Evolutionary conservation across 1,284 basidiomycete species (phyloP), one percentile per base, ranked within the genome.

Genomic region (Tilletia caries): DNA sequence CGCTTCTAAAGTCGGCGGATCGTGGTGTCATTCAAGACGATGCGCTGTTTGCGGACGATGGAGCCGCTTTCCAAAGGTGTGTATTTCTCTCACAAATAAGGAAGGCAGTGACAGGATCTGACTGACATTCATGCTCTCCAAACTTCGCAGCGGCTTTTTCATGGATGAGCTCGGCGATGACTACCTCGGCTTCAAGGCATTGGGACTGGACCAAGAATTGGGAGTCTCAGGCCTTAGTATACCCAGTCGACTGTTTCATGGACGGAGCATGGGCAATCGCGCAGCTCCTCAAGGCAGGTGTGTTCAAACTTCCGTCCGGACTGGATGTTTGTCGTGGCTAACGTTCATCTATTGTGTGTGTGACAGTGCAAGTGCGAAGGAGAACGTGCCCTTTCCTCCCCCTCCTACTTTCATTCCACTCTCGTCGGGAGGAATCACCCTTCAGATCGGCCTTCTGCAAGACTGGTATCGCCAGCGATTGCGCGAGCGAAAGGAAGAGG

Each of bases 131-230:
- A 23, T 29, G 13, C 3, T 67, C 50, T 65, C 43, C 68, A 69
- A 3, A 76, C 37, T 41, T 41, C 37, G 15, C 91, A 90, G 77
- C 93, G 94, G 67, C 90, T 91, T 74, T 6, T 95, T 95, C 83
- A 91, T 92, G 0, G 91, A 92, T 67, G 87, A 89, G 27, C 87
- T 95, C 20, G 94, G 93, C 44, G 94, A 96, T 77, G 95, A 98
- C 84, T 96, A 94, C 84, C 88, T 98, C 41, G 95, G 94, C 23
- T 86, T 97, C 34, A 88, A 89, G 67, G 93, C 92, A 80, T 85
- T 95, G 52, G 95, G 95, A 25, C 92, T 98, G 69, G 93, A 93
- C 65, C 87, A 88, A 58, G 95, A 97, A 82, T 87, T 92, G 68
- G 92, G 92, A n/a, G 84, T 95, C 73, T 87, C 89, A 1, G 90